Evolutionary conservation across 345 rosid genomes (phyloP).

Genomic region (Sapria himalayana): DNA sequence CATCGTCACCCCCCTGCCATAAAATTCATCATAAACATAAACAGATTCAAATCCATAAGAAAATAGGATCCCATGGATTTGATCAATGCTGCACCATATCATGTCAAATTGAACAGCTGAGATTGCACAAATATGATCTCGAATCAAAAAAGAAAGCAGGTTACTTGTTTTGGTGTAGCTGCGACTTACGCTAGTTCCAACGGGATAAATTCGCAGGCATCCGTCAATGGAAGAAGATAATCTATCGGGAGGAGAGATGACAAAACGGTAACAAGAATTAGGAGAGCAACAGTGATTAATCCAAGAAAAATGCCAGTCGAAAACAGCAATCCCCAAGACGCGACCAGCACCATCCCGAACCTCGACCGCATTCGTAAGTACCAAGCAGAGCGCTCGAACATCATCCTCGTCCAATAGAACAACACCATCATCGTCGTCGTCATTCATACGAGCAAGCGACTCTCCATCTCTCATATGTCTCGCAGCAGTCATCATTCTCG

Average conservation of each 20-base stretch:
- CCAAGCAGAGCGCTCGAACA: constrained; percentile 37
- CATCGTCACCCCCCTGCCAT: constrained; percentile 18
- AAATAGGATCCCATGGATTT: no score
- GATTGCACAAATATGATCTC: no score
- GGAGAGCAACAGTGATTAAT: constrained; percentile 85
- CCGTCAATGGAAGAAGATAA: constrained; percentile 5
- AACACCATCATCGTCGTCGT: constrained; percentile 6
- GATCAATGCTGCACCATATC: no score
- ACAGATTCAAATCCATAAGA: no score
- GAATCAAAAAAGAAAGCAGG: no score
- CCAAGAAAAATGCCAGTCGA: constrained; percentile 48
- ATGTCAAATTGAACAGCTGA: no score
- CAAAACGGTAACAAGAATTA: constrained; percentile 53
- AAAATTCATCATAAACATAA: no score
- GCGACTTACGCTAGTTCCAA: no score
- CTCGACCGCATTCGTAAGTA: constrained; percentile 67
- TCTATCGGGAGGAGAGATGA: constrained; percentile 13
- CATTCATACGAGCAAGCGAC: not conserved
- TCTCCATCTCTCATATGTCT: constrained; percentile 8
- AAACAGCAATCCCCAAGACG: constrained; percentile 40
- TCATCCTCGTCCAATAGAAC: constrained; percentile 22
- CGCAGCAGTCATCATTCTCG: constrained; percentile 16
- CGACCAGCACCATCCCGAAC: constrained; percentile 40
- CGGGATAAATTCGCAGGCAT: constrained; percentile 16
- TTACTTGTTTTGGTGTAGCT: no score